Evolutionary conservation across 2,329 filamentous ascomycete species (phyloP).

Genomic region (Paraphoma chrysanthemicola): DNA sequence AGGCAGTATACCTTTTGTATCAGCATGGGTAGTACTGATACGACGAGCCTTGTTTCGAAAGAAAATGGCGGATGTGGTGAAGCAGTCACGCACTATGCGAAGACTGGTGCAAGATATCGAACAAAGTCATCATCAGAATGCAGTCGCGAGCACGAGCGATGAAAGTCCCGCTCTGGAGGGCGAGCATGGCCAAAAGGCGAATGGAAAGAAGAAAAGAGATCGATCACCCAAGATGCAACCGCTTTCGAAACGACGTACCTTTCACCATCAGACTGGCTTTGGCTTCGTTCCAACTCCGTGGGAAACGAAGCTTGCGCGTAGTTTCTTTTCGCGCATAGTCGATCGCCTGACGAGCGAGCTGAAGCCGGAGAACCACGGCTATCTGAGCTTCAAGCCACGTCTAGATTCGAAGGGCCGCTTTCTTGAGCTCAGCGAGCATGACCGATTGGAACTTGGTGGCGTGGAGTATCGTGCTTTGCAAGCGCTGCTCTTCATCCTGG

Average conservation of each 20-base stretch:
- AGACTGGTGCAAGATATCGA: constrained; percentile 34
- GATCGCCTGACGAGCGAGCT: constrained; percentile 24
- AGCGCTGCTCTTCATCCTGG: constrained; percentile 56
- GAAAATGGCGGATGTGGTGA: constrained; percentile 36
- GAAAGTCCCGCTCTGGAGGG: constrained; percentile 2
- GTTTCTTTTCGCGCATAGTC: constrained; percentile 28
- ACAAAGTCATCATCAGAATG: constrained; percentile 13
- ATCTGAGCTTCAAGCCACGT: constrained; percentile 41
- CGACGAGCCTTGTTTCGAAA: constrained; percentile 32
- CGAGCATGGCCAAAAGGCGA: neutral
- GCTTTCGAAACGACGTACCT: constrained; percentile 23
- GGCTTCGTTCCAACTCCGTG: constrained; percentile 40
- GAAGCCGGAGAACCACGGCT: constrained; percentile 32
- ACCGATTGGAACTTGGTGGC: constrained; percentile 57
- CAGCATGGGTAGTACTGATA: constrained; percentile 36
- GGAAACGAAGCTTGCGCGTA: constrained; percentile 33
- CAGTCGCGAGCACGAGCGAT: constrained; percentile 8
- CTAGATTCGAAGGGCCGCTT: constrained; percentile 41
- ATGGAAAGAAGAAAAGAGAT: constrained; percentile 4
- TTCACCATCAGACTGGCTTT: constrained; percentile 35
- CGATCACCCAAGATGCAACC: constrained; percentile 13
- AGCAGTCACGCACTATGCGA: constrained; percentile 32
- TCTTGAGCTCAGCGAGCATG: constrained; percentile 47
- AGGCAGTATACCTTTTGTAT: constrained; percentile 40
- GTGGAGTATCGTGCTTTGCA: constrained; percentile 61